Conservation (phyloP, 2,329 filamentous ascomycete genomes). For the Daldinia sp. region DNA sequence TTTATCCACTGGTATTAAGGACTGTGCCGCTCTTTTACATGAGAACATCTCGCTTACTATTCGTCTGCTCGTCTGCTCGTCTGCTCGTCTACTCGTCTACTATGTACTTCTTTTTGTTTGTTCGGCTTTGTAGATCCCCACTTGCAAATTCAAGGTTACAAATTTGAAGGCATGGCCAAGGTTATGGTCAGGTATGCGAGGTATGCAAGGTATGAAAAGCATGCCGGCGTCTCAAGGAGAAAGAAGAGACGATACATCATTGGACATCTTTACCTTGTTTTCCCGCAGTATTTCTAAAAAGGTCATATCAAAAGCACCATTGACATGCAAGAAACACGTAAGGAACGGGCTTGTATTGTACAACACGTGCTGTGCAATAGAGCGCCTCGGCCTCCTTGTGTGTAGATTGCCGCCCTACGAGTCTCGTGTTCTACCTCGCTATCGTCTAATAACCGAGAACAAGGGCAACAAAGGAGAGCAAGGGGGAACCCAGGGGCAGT, state of each 20-base stretch:
- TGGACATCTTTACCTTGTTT: slow-evolving; percentile 6
- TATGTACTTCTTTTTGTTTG: slow-evolving; percentile 11
- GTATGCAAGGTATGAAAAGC: neutral
- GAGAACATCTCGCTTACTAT: slow-evolving; percentile 33
- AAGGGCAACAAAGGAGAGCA: neutral
- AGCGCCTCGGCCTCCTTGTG: slow-evolving; percentile 10
- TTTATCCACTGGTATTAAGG: slow-evolving; percentile 5
- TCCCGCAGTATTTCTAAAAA: neutral
- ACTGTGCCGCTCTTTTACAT: slow-evolving; percentile 19
- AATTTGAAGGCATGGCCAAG: too few species aligned
- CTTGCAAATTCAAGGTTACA: neutral
- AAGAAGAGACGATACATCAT: slow-evolving; percentile 7
- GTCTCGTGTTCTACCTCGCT: slow-evolving; percentile 16
- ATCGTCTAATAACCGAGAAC: slow-evolving; percentile 1
- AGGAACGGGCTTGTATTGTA: neutral
- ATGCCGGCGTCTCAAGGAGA: neutral
- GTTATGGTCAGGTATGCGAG: too few species aligned
- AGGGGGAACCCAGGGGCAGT: slow-evolving; percentile 1
- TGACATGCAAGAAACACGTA: slow-evolving; percentile 10
- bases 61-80: slow-evolving; percentile 7
- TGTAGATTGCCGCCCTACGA: slow-evolving; percentile 7
- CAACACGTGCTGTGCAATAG: neutral
- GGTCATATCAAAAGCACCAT: neutral
- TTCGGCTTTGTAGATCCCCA: neutral
- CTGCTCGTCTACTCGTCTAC: slow-evolving; percentile 31